Conservation (phyloP, 129 eudicot genomes). For the Flaveria brownii region DNA sequence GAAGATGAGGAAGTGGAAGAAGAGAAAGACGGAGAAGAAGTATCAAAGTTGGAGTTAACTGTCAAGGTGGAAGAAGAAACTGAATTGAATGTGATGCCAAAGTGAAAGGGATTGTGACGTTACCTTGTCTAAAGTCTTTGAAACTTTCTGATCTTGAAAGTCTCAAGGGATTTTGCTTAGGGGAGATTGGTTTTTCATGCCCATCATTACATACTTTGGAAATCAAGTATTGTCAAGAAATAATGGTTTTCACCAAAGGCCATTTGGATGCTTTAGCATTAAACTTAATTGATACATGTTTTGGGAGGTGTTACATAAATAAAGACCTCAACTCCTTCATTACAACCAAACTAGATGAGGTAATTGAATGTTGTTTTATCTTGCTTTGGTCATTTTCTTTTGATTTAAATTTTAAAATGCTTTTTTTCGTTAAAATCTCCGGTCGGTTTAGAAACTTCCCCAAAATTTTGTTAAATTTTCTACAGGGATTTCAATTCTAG, state of each 20-base stretch:
- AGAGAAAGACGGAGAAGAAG: too few relatives aligned
- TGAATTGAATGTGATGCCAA: not conserved
- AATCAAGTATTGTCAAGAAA: not conserved
- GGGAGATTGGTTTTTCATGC: not conserved
- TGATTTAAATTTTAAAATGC: not conserved
- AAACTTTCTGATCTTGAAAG: not conserved
- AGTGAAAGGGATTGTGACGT: constrained; percentile 1
- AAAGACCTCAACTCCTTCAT: not conserved
- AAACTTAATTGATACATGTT: not conserved
- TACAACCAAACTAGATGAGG: not conserved
- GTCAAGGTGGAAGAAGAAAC: too few relatives aligned
- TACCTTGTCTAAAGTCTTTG: constrained; percentile 5
- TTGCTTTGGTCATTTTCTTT: not conserved
- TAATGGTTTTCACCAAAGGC: not conserved
- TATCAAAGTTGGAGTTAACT: too few relatives aligned
- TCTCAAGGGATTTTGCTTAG: constrained; percentile 1
- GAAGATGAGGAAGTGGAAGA: too few relatives aligned
- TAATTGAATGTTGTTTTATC: not conserved
- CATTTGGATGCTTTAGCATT: not conserved
- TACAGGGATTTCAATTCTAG: too few relatives aligned
- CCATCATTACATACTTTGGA: constrained; percentile 6
- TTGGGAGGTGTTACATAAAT: not conserved
- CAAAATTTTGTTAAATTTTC: too few relatives aligned
- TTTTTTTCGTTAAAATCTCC: not conserved
- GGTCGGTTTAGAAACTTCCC: too few relatives aligned